A percentile compares a stretch with the other conserved stretches of the same genome.
These are phyloP conservation scores for Globisporangium spiculum DNA, from an alignment of 352 stramenopile species.

Conservation along the genomic window DNA sequence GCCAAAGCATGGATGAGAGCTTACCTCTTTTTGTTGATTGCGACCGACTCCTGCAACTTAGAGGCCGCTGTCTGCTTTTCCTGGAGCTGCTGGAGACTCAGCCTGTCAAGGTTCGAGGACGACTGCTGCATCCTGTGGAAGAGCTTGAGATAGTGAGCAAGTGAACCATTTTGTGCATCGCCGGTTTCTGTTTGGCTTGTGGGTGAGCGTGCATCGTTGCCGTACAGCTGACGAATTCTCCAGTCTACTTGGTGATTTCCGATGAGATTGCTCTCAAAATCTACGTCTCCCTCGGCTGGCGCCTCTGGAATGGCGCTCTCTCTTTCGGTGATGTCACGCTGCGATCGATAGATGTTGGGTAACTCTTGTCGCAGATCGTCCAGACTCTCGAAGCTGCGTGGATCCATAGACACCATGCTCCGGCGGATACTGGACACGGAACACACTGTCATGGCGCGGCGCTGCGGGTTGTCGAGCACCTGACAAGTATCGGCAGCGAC, in stretches of 20 bases:
- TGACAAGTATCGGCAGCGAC: slow-evolving; percentile 20
- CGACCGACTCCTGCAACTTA: slow-evolving; percentile 32
- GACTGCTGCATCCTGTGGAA: slow-evolving; percentile 44
- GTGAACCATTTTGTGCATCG: background rate
- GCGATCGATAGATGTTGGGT: slow-evolving; percentile 27
- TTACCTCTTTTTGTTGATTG: slow-evolving; percentile 27
- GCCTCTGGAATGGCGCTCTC: background rate
- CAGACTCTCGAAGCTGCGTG: slow-evolving; percentile 40
- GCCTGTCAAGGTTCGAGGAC: slow-evolving; percentile 27
- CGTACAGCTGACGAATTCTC: background rate
- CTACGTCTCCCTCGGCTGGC: background rate
- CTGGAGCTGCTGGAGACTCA: slow-evolving; percentile 30
- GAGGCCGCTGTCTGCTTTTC: slow-evolving; percentile 27
- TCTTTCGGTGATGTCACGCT: background rate
- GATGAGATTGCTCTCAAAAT: background rate
- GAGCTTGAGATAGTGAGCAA: slow-evolving; percentile 27
- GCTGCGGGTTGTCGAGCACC: slow-evolving; percentile 1
- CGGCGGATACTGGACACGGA: slow-evolving; percentile 32
- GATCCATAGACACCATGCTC: slow-evolving; percentile 30
- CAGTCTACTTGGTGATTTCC: background rate
- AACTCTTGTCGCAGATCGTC: slow-evolving; percentile 42
- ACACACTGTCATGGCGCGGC: slow-evolving; percentile 21
- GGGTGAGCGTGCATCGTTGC: background rate
- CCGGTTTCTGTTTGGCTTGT: background rate
- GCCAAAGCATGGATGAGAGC: background rate